Evolutionary conservation across 2,329 filamentous ascomycete species (phyloP).

Genomic region (Didymella pomorum): DNA sequence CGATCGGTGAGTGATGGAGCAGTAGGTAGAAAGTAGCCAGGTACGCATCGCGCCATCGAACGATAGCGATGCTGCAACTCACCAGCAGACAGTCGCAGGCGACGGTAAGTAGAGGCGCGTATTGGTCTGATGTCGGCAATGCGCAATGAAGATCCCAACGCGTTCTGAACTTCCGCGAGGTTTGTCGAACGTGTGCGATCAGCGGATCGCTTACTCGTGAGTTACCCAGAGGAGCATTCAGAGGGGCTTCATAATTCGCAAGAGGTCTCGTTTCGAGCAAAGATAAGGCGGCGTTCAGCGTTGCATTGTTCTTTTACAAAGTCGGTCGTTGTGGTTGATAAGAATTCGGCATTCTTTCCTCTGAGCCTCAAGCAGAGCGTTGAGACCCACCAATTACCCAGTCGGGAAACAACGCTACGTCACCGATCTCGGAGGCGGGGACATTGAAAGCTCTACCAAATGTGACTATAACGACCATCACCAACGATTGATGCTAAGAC

Average conservation of each 20-base stretch:
- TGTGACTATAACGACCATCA: slow-evolving; percentile 2
- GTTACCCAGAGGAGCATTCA: not conserved
- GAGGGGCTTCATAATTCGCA: not conserved
- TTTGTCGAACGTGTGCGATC: not conserved
- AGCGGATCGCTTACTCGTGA: not conserved
- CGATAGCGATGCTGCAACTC: not conserved
- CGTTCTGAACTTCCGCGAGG: not conserved
- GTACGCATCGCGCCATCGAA: not conserved
- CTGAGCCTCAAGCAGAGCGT: slow-evolving; percentile 1
- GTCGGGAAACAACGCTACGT: slow-evolving; percentile 11
- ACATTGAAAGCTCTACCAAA: slow-evolving; percentile 16
- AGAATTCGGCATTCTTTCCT: slow-evolving; percentile 1
- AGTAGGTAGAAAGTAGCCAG: not conserved
- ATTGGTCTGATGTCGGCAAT: not conserved
- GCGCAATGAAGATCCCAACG: not conserved
- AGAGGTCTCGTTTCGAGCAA: not conserved
- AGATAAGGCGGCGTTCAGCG: not conserved
- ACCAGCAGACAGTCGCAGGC: not conserved
- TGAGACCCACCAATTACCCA: slow-evolving; percentile 1
- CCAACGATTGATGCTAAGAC: slow-evolving; percentile 7
- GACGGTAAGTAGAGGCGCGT: not conserved
- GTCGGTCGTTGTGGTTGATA: not conserved
- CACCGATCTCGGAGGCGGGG: slow-evolving; percentile 18
- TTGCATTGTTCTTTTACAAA: not conserved
- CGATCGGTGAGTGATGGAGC: not conserved